A percentile compares a stretch with the other conserved stretches of the same genome.
These are phyloP conservation scores for Trichoderma hamatum DNA, from an alignment of 2,329 filamentous ascomycete species.

Conservation along the genomic window DNA sequence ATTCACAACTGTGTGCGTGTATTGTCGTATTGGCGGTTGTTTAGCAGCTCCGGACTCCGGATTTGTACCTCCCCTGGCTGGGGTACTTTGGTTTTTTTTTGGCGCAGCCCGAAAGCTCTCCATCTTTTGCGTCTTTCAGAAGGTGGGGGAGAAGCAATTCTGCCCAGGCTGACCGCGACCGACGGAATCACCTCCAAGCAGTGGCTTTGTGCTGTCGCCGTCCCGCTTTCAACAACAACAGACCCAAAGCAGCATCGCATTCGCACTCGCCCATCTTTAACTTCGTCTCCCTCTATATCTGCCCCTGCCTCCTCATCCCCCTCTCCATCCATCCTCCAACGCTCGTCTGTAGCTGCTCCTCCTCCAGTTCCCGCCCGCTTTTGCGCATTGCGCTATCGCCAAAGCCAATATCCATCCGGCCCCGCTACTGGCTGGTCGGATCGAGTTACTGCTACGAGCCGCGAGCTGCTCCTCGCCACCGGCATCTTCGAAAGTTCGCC, in stretches of 20 bases:
- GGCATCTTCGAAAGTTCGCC: constrained; percentile 16
- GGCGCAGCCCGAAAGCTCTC: neutral
- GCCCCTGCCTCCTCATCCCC: neutral
- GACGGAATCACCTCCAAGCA: neutral
- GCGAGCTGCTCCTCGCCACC: constrained; percentile 22
- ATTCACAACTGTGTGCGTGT: neutral
- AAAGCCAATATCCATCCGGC: constrained; percentile 13
- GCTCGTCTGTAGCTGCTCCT: neutral
- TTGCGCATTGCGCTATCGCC: neutral
- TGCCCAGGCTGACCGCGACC: constrained; percentile 27
- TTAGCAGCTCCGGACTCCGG: constrained; percentile 4
- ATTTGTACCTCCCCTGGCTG: constrained; percentile 20
- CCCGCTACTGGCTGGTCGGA: neutral
- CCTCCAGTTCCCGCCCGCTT: neutral
- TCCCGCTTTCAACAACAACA: constrained; percentile 19
- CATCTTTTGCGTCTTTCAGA: neutral
- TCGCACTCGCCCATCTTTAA: neutral
- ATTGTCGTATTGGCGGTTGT: neutral
- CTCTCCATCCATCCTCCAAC: neutral
- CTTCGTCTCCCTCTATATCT: neutral
- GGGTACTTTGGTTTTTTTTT: constrained; percentile 9
- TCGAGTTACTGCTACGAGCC: neutral
- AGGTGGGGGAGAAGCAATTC: constrained; percentile 27
- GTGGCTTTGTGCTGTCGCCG: neutral
- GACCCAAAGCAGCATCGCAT: neutral